Conservation (phyloP, 352 stramenopile species). For the Pythium sp. region DNA sequence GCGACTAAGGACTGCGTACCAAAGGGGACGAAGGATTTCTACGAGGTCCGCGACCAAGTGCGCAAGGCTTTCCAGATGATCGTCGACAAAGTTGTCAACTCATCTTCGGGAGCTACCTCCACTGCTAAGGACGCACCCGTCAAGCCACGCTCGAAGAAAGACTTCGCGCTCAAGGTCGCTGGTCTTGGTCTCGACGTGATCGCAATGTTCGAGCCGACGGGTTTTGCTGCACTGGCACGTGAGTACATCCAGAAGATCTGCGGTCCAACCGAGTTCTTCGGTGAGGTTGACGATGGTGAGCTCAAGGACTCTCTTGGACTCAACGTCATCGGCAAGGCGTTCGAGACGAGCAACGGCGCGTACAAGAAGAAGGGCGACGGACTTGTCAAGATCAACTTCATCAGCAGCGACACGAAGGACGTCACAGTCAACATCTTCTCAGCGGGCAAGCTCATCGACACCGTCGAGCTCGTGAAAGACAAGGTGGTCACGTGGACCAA, state of each 20-base stretch:
- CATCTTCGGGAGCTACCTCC: conserved; percentile 16
- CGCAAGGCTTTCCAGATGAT: conserved; percentile 51
- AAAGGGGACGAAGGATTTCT: conserved; percentile 31
- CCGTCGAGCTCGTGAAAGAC: too few species aligned
- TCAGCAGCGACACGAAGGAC: too few species aligned
- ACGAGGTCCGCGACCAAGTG: conserved; percentile 43
- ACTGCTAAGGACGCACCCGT: too few species aligned
- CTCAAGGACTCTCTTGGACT: conserved; percentile 41
- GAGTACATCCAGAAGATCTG: conserved; percentile 45
- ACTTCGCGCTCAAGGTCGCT: conserved; percentile 30
- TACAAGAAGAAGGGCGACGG: too few species aligned
- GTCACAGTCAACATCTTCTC: too few species aligned
- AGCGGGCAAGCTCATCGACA: too few species aligned
- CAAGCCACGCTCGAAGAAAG: conserved; percentile 7
- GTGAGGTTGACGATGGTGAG: conserved; percentile 42
- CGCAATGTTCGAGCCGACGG: conserved; percentile 34
- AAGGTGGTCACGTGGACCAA: too few species aligned
- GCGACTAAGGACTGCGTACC: conserved; percentile 42
- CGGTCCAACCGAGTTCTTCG: conserved; percentile 31
- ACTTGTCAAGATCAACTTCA: too few species aligned
- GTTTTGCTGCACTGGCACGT: conserved; percentile 31
- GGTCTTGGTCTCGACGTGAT: conserved; percentile 29
- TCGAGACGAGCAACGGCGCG: conserved; percentile 9
- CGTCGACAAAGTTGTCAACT: conserved; percentile 48
- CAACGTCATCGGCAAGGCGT: conserved; percentile 35